phyloP scores from a whole-genome alignment of 2,329 filamentous ascomycete species.

The Fusarium sororula region DNA sequence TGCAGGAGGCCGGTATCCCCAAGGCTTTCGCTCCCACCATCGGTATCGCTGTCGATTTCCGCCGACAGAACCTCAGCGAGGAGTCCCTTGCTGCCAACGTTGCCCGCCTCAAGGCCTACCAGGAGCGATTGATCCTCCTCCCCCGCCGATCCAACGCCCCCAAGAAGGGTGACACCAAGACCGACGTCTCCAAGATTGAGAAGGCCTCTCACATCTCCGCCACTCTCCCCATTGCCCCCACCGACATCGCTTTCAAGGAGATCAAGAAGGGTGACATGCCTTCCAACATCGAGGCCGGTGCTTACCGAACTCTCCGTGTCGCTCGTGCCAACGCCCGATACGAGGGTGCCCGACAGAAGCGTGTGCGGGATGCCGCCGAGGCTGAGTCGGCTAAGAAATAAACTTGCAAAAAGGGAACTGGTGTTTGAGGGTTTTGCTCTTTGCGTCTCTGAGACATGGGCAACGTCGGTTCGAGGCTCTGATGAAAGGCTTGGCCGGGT shows the following conservation, averaged over 20 bases:
- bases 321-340: conserved; percentile 85
- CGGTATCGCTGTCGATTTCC: conserved; percentile 95
- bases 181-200: conserved; percentile 76
- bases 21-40: conserved; percentile 94
- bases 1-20: conserved; percentile 91
- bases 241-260: conserved; percentile 71
- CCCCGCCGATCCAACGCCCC: conserved; percentile 92
- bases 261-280: conserved; percentile 86
- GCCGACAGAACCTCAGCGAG: conserved; percentile 96
- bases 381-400: conserved; percentile 90
- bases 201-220: conserved; percentile 58
- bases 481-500: conserved; percentile 49
- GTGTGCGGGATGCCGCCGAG: conserved; percentile 86
- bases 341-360: conserved; percentile 90
- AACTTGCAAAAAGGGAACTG: conserved; percentile 54
- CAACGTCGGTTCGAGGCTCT: conserved; percentile 51
- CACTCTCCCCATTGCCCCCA: conserved; percentile 77
- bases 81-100: conserved; percentile 96
- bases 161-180: conserved; percentile 92
- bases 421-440: conserved; percentile 56
- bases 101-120: conserved; percentile 97
- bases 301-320: conserved; percentile 85
- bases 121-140: conserved; percentile 95
- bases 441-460: conserved; percentile 51
- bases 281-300: conserved; percentile 79